These are phyloP conservation scores for Colletotrichum gloeosporioides DNA, from an alignment of 2,329 filamentous ascomycete genomes.

Conservation along the genomic window DNA sequence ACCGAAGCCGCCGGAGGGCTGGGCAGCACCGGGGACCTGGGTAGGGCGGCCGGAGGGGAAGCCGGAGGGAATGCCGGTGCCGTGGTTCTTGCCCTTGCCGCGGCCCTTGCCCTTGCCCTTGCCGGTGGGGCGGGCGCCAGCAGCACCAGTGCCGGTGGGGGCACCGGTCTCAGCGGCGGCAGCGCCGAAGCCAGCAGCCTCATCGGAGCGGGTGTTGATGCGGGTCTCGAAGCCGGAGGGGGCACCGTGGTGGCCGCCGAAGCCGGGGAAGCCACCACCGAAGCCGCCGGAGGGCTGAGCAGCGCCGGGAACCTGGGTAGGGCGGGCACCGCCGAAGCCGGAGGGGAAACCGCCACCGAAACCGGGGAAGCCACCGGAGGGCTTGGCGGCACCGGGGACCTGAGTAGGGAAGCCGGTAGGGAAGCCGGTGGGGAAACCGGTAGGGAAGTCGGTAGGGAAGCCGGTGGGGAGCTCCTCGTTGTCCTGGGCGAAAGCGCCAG, in stretches of 20 bases:
- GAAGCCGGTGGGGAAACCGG: slow-evolving; percentile 1
- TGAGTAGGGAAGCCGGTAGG: not conserved
- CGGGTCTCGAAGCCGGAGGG: slow-evolving; percentile 14
- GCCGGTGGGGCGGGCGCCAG: not conserved
- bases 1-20: slow-evolving; percentile 10
- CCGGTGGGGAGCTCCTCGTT: not conserved
- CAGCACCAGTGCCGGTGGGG: not conserved
- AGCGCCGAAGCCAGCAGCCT: not conserved
- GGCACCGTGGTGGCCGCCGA: not conserved
- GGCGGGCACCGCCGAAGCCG: not conserved
- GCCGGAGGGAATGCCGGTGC: slow-evolving; percentile 3
- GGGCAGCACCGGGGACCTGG: slow-evolving; percentile 12
- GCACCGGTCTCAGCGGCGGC: not conserved
- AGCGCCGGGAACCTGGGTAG: slow-evolving; percentile 7
- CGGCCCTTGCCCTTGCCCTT: slow-evolving; percentile 7
- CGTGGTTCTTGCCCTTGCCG: slow-evolving; percentile 6
- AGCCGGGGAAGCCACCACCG: not conserved
- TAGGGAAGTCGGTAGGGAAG: slow-evolving; percentile 7
- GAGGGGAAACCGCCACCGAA: not conserved
- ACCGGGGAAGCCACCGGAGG: slow-evolving; percentile 7
- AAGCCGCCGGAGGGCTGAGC: slow-evolving; percentile 13
- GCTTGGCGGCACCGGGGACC: slow-evolving; percentile 8
- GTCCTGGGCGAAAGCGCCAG: slow-evolving; percentile 6
- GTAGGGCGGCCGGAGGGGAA: slow-evolving; percentile 13
- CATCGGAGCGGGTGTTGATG: not conserved